These are phyloP conservation scores for Crinitomyces ghanaensis DNA, from an alignment of 805 yeast species.

Conservation along the genomic window DNA sequence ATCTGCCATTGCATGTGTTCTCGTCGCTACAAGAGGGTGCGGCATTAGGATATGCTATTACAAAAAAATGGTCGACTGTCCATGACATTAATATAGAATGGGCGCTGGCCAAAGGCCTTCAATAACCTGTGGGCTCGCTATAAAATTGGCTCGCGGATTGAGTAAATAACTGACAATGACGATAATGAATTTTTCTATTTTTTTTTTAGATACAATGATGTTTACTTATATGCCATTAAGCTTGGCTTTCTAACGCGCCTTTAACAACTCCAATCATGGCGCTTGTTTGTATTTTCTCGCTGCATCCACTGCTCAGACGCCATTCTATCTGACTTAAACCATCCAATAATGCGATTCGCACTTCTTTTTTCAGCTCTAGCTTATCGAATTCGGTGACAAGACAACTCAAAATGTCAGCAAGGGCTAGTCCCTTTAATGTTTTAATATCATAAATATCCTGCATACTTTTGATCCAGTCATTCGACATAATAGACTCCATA, in stretches of 20 bases:
- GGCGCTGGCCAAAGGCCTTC: slow-evolving; percentile 16
- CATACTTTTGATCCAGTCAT: slow-evolving; percentile 77
- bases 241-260: too few relatives aligned
- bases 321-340: slow-evolving; percentile 84
- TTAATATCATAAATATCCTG: slow-evolving; percentile 56
- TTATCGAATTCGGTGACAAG: slow-evolving; percentile 57
- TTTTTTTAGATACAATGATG: too few relatives aligned
- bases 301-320: slow-evolving; percentile 85
- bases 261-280: slow-evolving; percentile 85
- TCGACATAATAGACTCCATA: slow-evolving; percentile 65
- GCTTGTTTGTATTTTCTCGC: slow-evolving; percentile 77
- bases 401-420: slow-evolving; percentile 73
- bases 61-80: slow-evolving; percentile 27
- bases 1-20: slow-evolving; percentile 28
- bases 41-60: slow-evolving; percentile 27
- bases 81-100: slow-evolving; percentile 23
- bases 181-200: too few relatives aligned
- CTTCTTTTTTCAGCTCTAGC: slow-evolving; percentile 51
- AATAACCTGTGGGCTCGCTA: too few relatives aligned
- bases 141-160: too few relatives aligned
- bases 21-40: slow-evolving; percentile 31
- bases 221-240: too few relatives aligned
- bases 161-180: too few relatives aligned
- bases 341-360: slow-evolving; percentile 53
- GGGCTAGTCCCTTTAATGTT: slow-evolving; percentile 70